A percentile compares a stretch with the other conserved stretches of the same genome.
phyloP scores from a whole-genome alignment of 2,329 filamentous ascomycete genomes.

The Gremmenia infestans region DNA sequence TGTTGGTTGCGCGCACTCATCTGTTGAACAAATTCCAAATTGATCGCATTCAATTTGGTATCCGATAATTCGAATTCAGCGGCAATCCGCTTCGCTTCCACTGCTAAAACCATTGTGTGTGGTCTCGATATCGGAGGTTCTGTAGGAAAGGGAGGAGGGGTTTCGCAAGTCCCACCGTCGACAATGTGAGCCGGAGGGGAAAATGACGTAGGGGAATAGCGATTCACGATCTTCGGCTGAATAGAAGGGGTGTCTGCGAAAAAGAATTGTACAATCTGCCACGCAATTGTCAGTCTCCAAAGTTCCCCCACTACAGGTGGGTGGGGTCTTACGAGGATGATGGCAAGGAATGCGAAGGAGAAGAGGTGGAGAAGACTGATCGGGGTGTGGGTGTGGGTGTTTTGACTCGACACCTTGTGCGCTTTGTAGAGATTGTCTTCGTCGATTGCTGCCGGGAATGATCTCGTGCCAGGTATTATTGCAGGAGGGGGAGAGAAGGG shows the following conservation, averaged over 20 bases:
- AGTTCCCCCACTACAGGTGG: constrained; percentile 2
- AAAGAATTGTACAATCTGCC: constrained; percentile 48
- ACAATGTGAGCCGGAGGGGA: constrained; percentile 41
- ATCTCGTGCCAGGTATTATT: background rate
- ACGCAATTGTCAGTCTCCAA: constrained; percentile 2
- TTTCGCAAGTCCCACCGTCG: constrained; percentile 48
- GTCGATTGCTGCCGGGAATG: constrained; percentile 13
- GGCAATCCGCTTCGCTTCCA: constrained; percentile 75
- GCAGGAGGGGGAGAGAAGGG: constrained; percentile 8
- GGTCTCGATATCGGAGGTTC: constrained; percentile 49
- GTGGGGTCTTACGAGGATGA: constrained; percentile 28
- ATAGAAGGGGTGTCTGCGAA: constrained; percentile 33
- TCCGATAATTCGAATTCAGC: constrained; percentile 81
- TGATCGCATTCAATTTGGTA: constrained; percentile 71
- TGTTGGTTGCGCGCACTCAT: constrained; percentile 57
- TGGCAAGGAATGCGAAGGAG: constrained; percentile 28
- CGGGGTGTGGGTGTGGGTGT: constrained; percentile 1
- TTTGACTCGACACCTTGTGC: constrained; percentile 23
- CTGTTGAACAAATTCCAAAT: constrained; percentile 80
- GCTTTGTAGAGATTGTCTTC: constrained; percentile 14
- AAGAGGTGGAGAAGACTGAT: constrained; percentile 30
- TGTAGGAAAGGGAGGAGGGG: constrained; percentile 49
- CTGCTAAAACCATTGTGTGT: constrained; percentile 56
- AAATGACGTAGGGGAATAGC: constrained; percentile 30
- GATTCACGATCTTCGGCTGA: constrained; percentile 32